Base-by-base conservation (phyloP, 148 eudicot genomes). In the Cornus florida region DNA sequence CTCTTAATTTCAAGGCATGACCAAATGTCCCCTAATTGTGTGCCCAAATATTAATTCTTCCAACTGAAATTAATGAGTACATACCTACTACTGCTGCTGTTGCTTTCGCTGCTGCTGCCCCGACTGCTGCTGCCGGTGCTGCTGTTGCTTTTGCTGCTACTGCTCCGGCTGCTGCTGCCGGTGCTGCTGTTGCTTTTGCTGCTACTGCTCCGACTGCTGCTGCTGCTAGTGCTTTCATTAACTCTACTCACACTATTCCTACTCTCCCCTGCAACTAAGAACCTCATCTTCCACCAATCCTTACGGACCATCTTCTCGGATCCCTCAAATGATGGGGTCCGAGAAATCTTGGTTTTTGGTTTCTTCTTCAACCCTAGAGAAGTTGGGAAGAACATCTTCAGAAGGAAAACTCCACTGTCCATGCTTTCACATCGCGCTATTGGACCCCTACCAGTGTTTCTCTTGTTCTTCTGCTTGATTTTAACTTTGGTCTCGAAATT, bases 331-430 rank as follows among this genome's bases (percentile, higher is more conserved):
- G 75, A 53, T 62, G 69, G 67, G 1, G 66, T 39, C 22, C 28
- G 50, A 66, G 72, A 68, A 82, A 48, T 24, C 17, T 76, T 76
- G 17, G 72, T 38, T 14, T 68, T 82, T 3, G 75, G 13, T 39
- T 72, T 82, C 78, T 77, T 75, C 71, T 74, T 85, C 71, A 32
- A 70, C 50, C 79, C 69, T 22, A 79, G 57, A 73, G 73, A 74
- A 33, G 38, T 10, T 23, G 88, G 85, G 74, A 82, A 16, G 48
- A 74, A 77, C 83, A 82, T 76, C 81, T 82, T 85, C 31, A 85
- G 56, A 7, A 79, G 78, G 79, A 82, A 82, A 24, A 80, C 83
- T 35, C 77, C 83, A 70, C 83, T 82, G 41, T 85, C 83, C 85
- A 82, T 82, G 81, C 88, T 85, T 64, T 79, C 66, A 7, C 78